These are phyloP conservation scores for Dillenia suffruticosa DNA, from an alignment of 164 flowering plant genomes.

Conservation along the genomic window DNA sequence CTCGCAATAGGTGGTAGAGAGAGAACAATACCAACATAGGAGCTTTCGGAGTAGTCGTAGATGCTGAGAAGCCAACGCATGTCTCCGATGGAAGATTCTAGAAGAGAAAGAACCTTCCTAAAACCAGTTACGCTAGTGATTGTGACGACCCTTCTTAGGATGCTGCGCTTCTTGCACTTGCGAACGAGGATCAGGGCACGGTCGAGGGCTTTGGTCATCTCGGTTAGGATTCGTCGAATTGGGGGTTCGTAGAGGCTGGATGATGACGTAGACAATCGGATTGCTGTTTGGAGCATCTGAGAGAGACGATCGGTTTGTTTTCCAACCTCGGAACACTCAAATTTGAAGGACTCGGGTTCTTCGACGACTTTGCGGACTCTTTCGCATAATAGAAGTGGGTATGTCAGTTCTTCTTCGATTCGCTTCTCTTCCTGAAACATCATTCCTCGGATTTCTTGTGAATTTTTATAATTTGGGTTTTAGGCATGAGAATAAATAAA, in stretches of 20 bases:
- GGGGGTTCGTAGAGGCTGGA: constrained; percentile 61
- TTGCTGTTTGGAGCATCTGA: constrained; percentile 48
- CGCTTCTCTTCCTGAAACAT: constrained; percentile 23
- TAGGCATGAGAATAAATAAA: too few species aligned
- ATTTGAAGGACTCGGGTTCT: constrained; percentile 51
- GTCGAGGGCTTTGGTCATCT: constrained; percentile 49
- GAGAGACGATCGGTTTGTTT: constrained; percentile 47
- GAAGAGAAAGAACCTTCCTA: constrained; percentile 42
- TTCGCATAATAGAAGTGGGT: constrained; percentile 41
- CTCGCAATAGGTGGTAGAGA: constrained; percentile 74
- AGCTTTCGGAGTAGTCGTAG: constrained; percentile 23
- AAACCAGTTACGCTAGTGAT: constrained; percentile 59
- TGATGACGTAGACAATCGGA: constrained; percentile 29
- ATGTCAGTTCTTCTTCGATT: constrained; percentile 38
- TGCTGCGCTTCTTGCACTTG: constrained; percentile 48
- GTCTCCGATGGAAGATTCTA: constrained; percentile 68
- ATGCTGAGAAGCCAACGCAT: constrained; percentile 61
- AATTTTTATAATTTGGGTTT: too few species aligned
- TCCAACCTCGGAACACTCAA: constrained; percentile 52
- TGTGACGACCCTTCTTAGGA: constrained; percentile 51
- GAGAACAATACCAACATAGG: constrained; percentile 18
- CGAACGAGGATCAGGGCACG: constrained; percentile 52
- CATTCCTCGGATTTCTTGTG: background rate
- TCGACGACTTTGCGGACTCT: constrained; percentile 29
- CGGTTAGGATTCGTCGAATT: constrained; percentile 52